A percentile compares a stretch with the other conserved stretches of the same genome.
phyloP scores from a whole-genome alignment of 2,329 filamentous ascomycete species.

The Ophiostoma perfectum region DNA sequence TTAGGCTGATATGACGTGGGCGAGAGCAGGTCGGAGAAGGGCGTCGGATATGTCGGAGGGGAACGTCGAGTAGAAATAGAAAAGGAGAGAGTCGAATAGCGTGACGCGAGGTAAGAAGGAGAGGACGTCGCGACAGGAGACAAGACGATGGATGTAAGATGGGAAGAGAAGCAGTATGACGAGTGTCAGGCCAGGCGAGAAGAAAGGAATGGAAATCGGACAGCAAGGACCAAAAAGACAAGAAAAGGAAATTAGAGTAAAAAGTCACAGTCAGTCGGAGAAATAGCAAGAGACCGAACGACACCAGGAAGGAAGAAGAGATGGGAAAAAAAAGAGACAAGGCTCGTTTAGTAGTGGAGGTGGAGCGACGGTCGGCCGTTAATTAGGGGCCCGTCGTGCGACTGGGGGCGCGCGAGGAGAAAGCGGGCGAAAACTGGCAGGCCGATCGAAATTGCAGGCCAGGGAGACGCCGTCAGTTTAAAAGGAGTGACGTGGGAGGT shows the following conservation, averaged over 20 bases:
- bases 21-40: background rate
- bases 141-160: background rate
- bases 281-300: conserved; percentile 10
- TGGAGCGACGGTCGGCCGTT: conserved; percentile 26
- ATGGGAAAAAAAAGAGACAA: conserved; percentile 16
- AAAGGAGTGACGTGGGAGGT: conserved; percentile 14
- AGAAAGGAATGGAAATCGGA: conserved; percentile 2
- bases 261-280: conserved; percentile 1
- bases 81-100: background rate
- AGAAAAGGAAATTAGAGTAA: background rate
- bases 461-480: background rate
- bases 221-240: conserved; percentile 9
- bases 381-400: conserved; percentile 24
- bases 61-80: conserved; percentile 12
- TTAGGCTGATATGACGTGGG: background rate
- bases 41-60: conserved; percentile 14
- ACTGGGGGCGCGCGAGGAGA: conserved; percentile 16
- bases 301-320: conserved; percentile 1
- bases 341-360: conserved; percentile 24
- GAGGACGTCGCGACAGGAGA: background rate
- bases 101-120: background rate
- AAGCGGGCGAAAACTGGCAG: background rate
- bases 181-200: background rate
- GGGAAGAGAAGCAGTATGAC: background rate
- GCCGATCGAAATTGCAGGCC: conserved; percentile 17